Conservation (phyloP, 257 asterid genomes). For the Ballota nigra region DNA sequence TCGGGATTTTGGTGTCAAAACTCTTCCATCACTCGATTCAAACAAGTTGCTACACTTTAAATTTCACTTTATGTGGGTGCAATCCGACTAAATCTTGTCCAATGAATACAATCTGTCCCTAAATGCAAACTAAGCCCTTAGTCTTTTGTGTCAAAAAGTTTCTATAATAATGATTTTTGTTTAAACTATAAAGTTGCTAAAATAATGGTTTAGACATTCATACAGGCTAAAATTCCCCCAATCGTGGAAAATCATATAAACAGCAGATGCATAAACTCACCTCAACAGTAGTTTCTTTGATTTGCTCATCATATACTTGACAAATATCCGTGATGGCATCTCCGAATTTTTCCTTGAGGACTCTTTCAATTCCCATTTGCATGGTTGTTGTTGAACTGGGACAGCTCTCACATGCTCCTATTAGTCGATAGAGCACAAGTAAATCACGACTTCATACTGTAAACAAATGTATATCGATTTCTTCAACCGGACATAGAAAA, state of each 20-base stretch:
- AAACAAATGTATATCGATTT: background rate
- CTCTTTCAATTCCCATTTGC: slow-evolving; percentile 89
- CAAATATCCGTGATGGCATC: slow-evolving; percentile 70
- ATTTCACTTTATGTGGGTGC: background rate
- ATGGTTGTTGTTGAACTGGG: slow-evolving; percentile 94
- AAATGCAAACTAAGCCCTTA: background rate
- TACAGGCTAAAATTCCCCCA: background rate
- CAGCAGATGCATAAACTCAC: slow-evolving; percentile 30
- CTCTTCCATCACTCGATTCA: background rate
- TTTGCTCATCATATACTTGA: slow-evolving; percentile 60
- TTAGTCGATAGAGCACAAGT: background rate
- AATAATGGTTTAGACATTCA: background rate
- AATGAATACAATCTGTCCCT: background rate
- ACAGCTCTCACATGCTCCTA: slow-evolving; percentile 87
- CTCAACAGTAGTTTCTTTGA: slow-evolving; percentile 53
- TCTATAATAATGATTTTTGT: background rate
- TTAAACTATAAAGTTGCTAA: background rate
- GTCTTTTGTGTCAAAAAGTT: background rate
- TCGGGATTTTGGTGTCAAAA: background rate
- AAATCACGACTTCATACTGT: slow-evolving; percentile 13
- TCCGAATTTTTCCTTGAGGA: slow-evolving; percentile 88
- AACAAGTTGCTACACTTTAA: background rate
- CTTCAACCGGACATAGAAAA: slow-evolving; percentile 8
- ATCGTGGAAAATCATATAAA: background rate
- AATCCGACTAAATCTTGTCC: background rate